Conservation (phyloP, 441 rosid genomes). For the Pelargonium fulgidum region DNA sequence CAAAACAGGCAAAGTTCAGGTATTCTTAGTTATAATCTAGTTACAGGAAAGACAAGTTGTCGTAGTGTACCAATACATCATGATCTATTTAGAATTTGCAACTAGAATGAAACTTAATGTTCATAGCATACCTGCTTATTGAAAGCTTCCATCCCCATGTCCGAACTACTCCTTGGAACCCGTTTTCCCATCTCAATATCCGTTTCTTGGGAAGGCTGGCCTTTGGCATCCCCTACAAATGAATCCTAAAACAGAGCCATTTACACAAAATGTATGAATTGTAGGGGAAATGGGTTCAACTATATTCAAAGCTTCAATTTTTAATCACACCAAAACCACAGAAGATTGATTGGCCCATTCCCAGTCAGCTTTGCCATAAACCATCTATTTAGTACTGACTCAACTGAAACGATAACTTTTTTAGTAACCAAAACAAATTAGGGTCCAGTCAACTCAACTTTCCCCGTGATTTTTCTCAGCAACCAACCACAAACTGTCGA, state of each 20-base stretch:
- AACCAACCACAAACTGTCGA: neutral
- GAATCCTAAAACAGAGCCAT: slow-evolving; percentile 35
- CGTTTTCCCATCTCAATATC: slow-evolving; percentile 62
- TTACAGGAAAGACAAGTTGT: neutral
- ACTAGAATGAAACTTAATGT: neutral
- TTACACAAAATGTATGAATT: neutral
- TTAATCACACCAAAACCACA: too few relatives aligned
- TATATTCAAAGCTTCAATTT: neutral
- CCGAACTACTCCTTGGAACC: slow-evolving; percentile 37
- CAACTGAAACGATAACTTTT: neutral
- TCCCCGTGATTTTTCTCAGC: neutral
- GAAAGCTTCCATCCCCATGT: slow-evolving; percentile 61
- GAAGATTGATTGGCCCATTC: neutral
- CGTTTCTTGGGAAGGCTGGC: slow-evolving; percentile 25
- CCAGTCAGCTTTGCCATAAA: neutral
- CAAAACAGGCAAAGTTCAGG: neutral
- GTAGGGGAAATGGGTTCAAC: too few relatives aligned
- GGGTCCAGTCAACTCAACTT: neutral
- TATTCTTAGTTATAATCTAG: neutral
- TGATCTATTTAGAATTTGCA: neutral
- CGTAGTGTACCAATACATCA: too few relatives aligned
- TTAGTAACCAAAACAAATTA: neutral
- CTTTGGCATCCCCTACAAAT: slow-evolving; percentile 34
- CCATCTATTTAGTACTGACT: neutral
- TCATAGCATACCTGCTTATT: slow-evolving; percentile 44